These are phyloP conservation scores for Apophysomyces ossiformis DNA, from an alignment of 371 early-diverging fungal genomes.

Conservation along the genomic window DNA sequence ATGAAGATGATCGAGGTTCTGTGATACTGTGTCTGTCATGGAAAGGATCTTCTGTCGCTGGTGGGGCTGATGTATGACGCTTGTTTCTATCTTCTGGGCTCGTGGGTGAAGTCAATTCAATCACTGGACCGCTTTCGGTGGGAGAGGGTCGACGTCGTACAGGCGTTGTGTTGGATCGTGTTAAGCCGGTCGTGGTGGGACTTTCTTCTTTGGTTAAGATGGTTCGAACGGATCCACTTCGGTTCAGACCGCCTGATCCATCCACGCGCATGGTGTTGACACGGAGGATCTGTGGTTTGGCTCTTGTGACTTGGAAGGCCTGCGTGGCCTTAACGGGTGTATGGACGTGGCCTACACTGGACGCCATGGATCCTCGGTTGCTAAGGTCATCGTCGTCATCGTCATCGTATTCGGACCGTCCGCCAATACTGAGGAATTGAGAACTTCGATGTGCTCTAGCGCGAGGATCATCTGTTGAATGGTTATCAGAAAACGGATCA, in stretches of 20 bases:
- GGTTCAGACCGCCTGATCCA: conserved; percentile 22
- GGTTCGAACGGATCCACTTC: conserved; percentile 40
- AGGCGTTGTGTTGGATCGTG: conserved; percentile 24
- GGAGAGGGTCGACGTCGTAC: conserved; percentile 2
- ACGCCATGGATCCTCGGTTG: conserved; percentile 30
- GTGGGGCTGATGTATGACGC: conserved; percentile 12
- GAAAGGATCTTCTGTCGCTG: conserved; percentile 35
- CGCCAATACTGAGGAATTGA: not conserved
- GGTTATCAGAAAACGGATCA: conserved; percentile 5
- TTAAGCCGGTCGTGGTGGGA: conserved; percentile 4
- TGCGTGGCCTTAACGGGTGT: conserved; percentile 28
- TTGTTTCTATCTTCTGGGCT: conserved; percentile 9
- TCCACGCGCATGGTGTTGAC: conserved; percentile 44
- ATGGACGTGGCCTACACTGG: conserved; percentile 24
- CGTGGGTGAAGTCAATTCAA: not conserved
- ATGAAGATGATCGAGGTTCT: not conserved
- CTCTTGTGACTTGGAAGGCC: conserved; percentile 47
- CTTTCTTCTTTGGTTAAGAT: conserved; percentile 22
- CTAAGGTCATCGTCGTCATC: conserved; percentile 18
- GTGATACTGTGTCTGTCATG: conserved; percentile 37
- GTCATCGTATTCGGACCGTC: conserved; percentile 16
- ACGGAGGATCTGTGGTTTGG: conserved; percentile 51
- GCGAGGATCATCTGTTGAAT: not conserved
- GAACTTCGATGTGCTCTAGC: not conserved
- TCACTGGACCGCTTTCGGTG: not conserved